phyloP scores from a whole-genome alignment of 1,284 basidiomycete species.

The Sporisorium exsertum region DNA sequence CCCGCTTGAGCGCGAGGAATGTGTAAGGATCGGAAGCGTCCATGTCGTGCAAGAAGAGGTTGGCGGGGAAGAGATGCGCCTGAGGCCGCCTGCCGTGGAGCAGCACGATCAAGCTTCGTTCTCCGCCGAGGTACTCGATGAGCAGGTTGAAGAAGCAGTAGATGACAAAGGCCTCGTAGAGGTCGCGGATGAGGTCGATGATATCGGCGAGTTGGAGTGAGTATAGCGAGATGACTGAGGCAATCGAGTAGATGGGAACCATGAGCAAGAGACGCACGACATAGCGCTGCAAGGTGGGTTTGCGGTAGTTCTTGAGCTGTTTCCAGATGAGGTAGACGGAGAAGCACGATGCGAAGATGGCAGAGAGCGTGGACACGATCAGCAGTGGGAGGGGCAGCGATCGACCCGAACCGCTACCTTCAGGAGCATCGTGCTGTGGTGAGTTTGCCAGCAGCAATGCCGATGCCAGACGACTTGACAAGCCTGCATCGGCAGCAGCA shows the following conservation, averaged over 20 bases:
- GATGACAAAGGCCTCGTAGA: slow-evolving; percentile 98
- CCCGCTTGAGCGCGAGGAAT: slow-evolving; percentile 91
- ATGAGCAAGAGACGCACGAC: slow-evolving; percentile 96
- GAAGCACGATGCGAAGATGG: slow-evolving; percentile 77
- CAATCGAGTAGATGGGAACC: slow-evolving; percentile 92
- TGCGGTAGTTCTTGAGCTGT: slow-evolving; percentile 78
- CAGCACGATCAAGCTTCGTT: slow-evolving; percentile 88
- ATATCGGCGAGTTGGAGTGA: slow-evolving; percentile 95
- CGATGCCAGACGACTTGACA: slow-evolving; percentile 13
- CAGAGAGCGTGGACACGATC: slow-evolving; percentile 74
- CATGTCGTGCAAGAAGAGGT: slow-evolving; percentile 58
- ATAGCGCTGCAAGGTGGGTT: slow-evolving; percentile 75
- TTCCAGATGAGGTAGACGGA: slow-evolving; percentile 85
- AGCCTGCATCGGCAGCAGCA: not conserved
- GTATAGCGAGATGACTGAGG: slow-evolving; percentile 92
- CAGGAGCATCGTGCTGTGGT: slow-evolving; percentile 21
- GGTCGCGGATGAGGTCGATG: slow-evolving; percentile 92
- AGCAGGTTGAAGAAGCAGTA: slow-evolving; percentile 75
- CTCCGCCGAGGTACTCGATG: slow-evolving; percentile 84
- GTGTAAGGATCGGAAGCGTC: slow-evolving; percentile 76
- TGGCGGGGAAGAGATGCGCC: slow-evolving; percentile 85
- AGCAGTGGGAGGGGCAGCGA: slow-evolving; percentile 74
- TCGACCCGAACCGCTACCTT: slow-evolving; percentile 71
- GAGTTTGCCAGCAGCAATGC: slow-evolving; percentile 13
- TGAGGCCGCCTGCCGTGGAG: slow-evolving; percentile 90